Evolutionary conservation across 495 filamentous ascomycete species (phyloP).

Genomic region (Achaetomiella virescens): DNA sequence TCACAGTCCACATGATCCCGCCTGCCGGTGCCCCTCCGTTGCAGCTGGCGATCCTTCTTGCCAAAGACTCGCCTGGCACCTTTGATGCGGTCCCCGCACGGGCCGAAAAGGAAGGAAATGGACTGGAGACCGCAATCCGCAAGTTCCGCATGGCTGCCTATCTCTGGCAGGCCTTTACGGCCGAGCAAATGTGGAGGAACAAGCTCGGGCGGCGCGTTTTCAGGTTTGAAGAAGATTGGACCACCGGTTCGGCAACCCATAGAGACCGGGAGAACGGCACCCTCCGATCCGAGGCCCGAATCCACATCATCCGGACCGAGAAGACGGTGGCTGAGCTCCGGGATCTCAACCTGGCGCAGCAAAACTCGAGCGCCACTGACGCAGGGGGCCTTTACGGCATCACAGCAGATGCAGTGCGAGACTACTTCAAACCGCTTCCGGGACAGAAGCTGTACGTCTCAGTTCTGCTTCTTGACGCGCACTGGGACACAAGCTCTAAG

Average conservation of each 20-base stretch:
- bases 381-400: constrained; percentile 68
- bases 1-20: constrained; percentile 79
- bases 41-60: constrained; percentile 77
- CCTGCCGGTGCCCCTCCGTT: constrained; percentile 69
- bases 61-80: constrained; percentile 78
- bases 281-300: constrained; percentile 82
- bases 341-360: constrained; percentile 73
- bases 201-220: constrained; percentile 78
- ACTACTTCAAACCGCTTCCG: constrained; percentile 63
- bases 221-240: constrained; percentile 90
- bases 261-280: constrained; percentile 60
- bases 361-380: constrained; percentile 59
- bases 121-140: constrained; percentile 66
- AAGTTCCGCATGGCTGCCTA: constrained; percentile 91
- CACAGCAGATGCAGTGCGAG: constrained; percentile 65
- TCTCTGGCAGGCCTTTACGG: constrained; percentile 92
- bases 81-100: constrained; percentile 77
- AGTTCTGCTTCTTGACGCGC: constrained; percentile 72
- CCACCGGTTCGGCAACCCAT: constrained; percentile 64
- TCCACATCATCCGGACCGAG: constrained; percentile 75
- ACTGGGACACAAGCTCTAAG: constrained; percentile 71
- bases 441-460: constrained; percentile 85
- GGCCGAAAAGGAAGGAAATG: constrained; percentile 70
- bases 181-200: constrained; percentile 88
- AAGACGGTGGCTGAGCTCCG: constrained; percentile 80